Evolutionary conservation across 805 yeast genomes (phyloP), one percentile per base, ranked within the genome.

Genomic region (Blastobotrys terrestris): DNA sequence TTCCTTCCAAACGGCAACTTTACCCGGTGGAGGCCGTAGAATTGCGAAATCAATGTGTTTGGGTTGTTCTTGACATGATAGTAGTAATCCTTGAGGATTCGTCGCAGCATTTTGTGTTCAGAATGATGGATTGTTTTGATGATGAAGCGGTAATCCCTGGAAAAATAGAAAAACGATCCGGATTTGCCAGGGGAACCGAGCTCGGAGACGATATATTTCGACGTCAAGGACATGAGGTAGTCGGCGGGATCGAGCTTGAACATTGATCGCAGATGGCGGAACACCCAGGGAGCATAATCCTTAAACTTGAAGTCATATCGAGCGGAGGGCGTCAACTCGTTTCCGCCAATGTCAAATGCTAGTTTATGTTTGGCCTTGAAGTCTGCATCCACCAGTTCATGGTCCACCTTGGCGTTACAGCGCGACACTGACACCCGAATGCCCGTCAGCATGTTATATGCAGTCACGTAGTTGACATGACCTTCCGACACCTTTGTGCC

Each of bases 371-470:
- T 81, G 8, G 79, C 72, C 35, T 70, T 72, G 66, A 91, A 94
- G 66, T 92, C 97, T 14, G 72, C 76, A 48, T 81, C 84, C 1
- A 76, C 77, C 43, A 94, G 71, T 16, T 85, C 84, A 51, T 85
- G 79, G 79, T 88, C 86, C 8, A 85, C 76, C 39, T 95, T 95
- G 0, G 97, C 87, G 39, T 71, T 71, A 62, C 95, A 85, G 53
- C 97, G 75, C 2, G 96, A 88, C 0, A 94, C 98, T 0, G 97
- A 91, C 6, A 90, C 95, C 53, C 99, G 77, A 46, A 94, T 94
- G 1, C 99, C 99, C 0, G 98, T 91, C 53, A 95, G 77, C 97
- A 94, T 92, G 67, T 92, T 90, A 68, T 94, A 95, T 1, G 97
- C 99, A 75, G 92, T 83, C 22, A 90, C 87, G 63, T 85, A 94